Evolutionary conservation across 495 filamentous ascomycete genomes (phyloP), one percentile per base, ranked within the genome.

Genomic region (Tuber magnatum): DNA sequence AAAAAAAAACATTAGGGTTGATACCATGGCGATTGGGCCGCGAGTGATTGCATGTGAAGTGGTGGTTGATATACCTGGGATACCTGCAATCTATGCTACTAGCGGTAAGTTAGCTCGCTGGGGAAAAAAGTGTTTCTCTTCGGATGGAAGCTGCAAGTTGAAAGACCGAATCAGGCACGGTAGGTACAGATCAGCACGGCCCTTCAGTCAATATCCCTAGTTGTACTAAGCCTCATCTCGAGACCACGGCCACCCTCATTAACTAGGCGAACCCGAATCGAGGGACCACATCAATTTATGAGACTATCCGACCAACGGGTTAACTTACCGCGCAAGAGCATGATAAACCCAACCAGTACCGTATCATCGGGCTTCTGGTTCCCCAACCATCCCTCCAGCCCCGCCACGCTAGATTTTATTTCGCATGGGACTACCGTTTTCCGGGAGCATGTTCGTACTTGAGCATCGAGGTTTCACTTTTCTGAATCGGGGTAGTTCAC

Each of bases 21-120:
- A 12, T 56, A 10, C 1, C 0, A 4, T 28, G 5, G 48, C n/a
- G 1, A 7, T 28, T 28, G 0, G 5, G 2, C 3, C 9, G 0
- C 51, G 51, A 61, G 51, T 61, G 51, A 61, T 61, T 61, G 22
- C 0, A 0, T 61, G n/a, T 61, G 51, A 61, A 61, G n/a, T 12
- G 10, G 9, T 28, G n/a, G n/a, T 12, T 61, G n/a, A 14, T 28
- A 3, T 48, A 1, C n/a, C 24, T 14, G 24, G n/a, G n/a, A 14
- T 28, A 61, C 14, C n/a, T 24, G n/a, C 24, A 10, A 8, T 28
- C 22, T n/a, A n/a, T n/a, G n/a, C n/a, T n/a, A n/a, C n/a, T n/a
- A n/a, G n/a, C 24, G 22, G 9, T 12, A 10, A 9, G 1, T 9
- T 56, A 28, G 24, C 48, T 56, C 7, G 8, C n/a, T 12, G n/a